Percentiles rank a stretch among this genome's conserved stretches.
These are phyloP conservation scores for Coleophoma cylindrospora DNA, from an alignment of 2,329 filamentous ascomycete species.

Conservation along the genomic window DNA sequence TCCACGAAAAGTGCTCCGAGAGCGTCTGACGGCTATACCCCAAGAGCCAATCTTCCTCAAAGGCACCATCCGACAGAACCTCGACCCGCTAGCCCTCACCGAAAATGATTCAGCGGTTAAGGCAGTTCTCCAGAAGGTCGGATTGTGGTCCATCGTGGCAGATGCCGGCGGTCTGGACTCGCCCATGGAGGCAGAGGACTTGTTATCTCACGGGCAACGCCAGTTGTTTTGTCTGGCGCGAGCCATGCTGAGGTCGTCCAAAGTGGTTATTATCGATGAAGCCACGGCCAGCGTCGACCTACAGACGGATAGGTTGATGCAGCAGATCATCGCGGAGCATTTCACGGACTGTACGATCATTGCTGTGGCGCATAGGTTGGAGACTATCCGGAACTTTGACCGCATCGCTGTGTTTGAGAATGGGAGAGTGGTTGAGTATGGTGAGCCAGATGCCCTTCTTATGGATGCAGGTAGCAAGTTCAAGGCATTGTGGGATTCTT, in stretches of 20 bases:
- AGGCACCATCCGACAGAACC: conserved; percentile 41
- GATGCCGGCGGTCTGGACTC: conserved; percentile 10
- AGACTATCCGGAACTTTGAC: conserved; percentile 39
- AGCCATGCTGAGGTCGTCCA: conserved; percentile 31
- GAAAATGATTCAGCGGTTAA: conserved; percentile 33
- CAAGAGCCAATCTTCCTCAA: conserved; percentile 46
- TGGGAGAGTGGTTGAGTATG: conserved; percentile 70
- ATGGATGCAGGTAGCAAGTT: conserved; percentile 8
- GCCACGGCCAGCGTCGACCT: conserved; percentile 29
- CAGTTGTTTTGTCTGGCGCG: conserved; percentile 41
- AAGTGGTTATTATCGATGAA: conserved; percentile 30
- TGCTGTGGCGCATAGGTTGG: conserved; percentile 19
- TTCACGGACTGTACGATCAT: conserved; percentile 47
- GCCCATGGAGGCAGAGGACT: conserved; percentile 40
- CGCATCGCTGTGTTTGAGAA: conserved; percentile 36
- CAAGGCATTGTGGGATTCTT: conserved; percentile 11
- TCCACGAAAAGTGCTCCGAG: conserved; percentile 36
- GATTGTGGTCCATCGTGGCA: conserved; percentile 12
- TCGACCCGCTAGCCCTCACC: conserved; percentile 33
- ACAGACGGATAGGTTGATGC: conserved; percentile 51
- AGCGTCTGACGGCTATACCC: conserved; percentile 30
- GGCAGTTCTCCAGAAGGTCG: conserved; percentile 37
- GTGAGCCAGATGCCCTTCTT: conserved; percentile 75
- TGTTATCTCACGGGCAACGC: conserved; percentile 37
- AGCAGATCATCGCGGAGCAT: conserved; percentile 42